Percentiles rank a stretch among this genome's conserved stretches.
Conservation (phyloP, 345 rosid genomes). For the Odontarrhena argentea region DNA sequence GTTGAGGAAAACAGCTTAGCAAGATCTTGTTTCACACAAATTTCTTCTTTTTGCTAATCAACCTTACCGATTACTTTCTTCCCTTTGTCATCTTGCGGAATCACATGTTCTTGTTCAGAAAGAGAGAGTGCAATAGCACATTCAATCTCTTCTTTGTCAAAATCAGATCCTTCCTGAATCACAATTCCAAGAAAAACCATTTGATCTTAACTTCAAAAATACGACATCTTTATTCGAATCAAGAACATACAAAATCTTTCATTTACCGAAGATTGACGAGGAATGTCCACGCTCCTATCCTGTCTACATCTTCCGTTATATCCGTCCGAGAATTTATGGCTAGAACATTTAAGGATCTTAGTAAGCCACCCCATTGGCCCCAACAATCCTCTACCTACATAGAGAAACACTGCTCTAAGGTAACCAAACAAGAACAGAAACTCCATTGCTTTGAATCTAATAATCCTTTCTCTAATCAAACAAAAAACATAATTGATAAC, state of each 20-base stretch:
- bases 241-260: neutral
- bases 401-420: slow-evolving; percentile 33
- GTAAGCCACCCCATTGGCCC: slow-evolving; percentile 82
- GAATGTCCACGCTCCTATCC: slow-evolving; percentile 52
- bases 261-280: slow-evolving; percentile 66
- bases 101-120: slow-evolving; percentile 63
- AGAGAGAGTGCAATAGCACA: slow-evolving; percentile 84
- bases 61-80: slow-evolving; percentile 74
- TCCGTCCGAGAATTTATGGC: slow-evolving; percentile 47
- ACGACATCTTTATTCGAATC: neutral
- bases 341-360: slow-evolving; percentile 71
- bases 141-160: slow-evolving; percentile 80
- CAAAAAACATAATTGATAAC: slow-evolving; percentile 15
- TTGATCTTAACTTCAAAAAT: slow-evolving; percentile 10
- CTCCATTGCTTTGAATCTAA: slow-evolving; percentile 11
- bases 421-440: slow-evolving; percentile 24
- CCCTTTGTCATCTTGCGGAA: slow-evolving; percentile 69
- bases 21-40: slow-evolving; percentile 23
- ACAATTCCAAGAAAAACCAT: slow-evolving; percentile 19
- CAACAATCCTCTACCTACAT: slow-evolving; percentile 45
- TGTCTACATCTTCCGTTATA: slow-evolving; percentile 55
- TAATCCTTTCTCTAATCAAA: neutral
- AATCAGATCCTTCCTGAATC: slow-evolving; percentile 73
- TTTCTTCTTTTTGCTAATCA: neutral
- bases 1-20: slow-evolving; percentile 16